Base-by-base conservation (phyloP, 768 basidiomycete species). In the Suillus spraguei region DNA sequence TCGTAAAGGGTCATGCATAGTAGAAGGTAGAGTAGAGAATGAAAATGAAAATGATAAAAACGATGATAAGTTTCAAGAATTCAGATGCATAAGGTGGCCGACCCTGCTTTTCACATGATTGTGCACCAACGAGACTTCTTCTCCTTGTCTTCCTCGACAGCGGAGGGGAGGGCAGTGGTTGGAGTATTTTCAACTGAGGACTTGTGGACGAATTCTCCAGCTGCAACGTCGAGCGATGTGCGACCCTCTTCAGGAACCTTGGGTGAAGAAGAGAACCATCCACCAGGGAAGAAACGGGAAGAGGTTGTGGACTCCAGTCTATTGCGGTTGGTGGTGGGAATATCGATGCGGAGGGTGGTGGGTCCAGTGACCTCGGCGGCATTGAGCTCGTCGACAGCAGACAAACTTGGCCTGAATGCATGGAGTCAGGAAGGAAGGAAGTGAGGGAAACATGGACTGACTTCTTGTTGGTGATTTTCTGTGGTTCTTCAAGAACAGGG, bases 201-300 rank as follows among this genome's bases (percentile, higher is more conserved):
- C 33, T 60, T 59, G 13, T 70, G 59, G 56, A 69, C 20, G 55
- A 86, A 85, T 69, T 83, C 82, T 60, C 84, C 85, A 60, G 76
- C 72, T 14, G 83, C 85, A 59, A 78, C 74, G 61, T 85, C 85
- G 44, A 85, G 65, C 9, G 84, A 85, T 9, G 83, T 65, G 52
- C 83, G 73, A 52, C 77, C 80, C 67, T 81, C 78, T 33, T 72
- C 70, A 1, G 80, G 77, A 5, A 76, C 67, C 68, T 79, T 81
- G 32, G 74, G 71, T 22, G 79, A 69, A 46, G 71, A 69, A 16
- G 72, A 74, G 70, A 75, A 74, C 85, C 85, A 85, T 2, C 81
- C 83, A 39, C 85, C 85, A 10, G 84, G 84, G 80, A 86, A 83
- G 74, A 82, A 81, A 54, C 81, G 77, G 14, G 83, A 85, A n/a